A percentile compares a stretch with the other conserved stretches of the same genome.
These are phyloP conservation scores for Meyerozyma athensensis DNA, from an alignment of 1,139 yeast species.

Conservation along the genomic window DNA sequence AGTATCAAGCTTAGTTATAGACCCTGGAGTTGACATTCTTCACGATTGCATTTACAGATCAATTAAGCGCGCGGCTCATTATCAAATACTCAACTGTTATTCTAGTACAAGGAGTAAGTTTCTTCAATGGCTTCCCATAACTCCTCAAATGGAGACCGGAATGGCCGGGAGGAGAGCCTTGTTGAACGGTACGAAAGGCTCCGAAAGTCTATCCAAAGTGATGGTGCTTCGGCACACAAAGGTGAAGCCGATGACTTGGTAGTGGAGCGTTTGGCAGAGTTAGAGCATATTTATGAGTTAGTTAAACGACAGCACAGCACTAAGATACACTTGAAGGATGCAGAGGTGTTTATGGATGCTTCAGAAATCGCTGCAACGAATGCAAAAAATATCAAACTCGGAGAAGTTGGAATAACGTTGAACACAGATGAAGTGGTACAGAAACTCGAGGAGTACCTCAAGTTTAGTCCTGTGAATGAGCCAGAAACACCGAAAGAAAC, in stretches of 20 bases:
- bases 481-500: slow-evolving; percentile 14
- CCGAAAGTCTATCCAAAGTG: slow-evolving; percentile 17
- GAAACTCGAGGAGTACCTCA: slow-evolving; percentile 34
- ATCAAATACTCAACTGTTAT: background rate
- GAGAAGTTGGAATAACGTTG: slow-evolving; percentile 46
- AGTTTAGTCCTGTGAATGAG: background rate
- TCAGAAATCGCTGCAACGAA: slow-evolving; percentile 44
- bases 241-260: slow-evolving; percentile 31
- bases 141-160: background rate
- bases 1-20: slow-evolving; percentile 46
- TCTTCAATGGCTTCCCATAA: no score
- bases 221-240: slow-evolving; percentile 27
- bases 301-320: slow-evolving; percentile 26
- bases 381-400: slow-evolving; percentile 54
- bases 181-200: slow-evolving; percentile 19
- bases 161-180: background rate
- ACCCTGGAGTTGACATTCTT: background rate
- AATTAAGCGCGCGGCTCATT: background rate
- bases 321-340: slow-evolving; percentile 28
- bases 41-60: background rate
- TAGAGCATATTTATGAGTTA: slow-evolving; percentile 24
- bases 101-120: no score
- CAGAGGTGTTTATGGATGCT: slow-evolving; percentile 38
- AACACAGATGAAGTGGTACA: slow-evolving; percentile 43
- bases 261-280: slow-evolving; percentile 23